phyloP scores from a whole-genome alignment of 768 basidiomycete genomes.

The Xanthoconium stramineum region DNA sequence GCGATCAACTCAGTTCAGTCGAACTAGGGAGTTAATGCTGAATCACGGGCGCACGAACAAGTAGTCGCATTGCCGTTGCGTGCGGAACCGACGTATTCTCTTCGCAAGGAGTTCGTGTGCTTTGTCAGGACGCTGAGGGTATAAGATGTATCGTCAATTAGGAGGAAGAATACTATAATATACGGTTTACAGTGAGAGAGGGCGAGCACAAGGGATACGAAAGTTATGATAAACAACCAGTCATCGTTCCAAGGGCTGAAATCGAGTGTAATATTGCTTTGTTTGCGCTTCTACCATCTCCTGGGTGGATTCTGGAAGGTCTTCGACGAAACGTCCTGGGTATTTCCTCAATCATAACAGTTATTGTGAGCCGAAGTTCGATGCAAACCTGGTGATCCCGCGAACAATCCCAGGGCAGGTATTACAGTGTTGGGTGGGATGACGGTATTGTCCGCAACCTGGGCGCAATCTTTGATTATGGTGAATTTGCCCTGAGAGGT shows the following conservation, averaged over 20 bases:
- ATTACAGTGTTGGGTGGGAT: constrained; percentile 91
- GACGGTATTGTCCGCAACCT: constrained; percentile 85
- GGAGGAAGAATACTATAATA: neutral
- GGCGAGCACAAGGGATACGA: neutral
- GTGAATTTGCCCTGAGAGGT: constrained; percentile 82
- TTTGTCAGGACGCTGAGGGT: neutral
- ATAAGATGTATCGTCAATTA: neutral
- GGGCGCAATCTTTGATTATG: constrained; percentile 94
- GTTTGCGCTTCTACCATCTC: constrained; percentile 85
- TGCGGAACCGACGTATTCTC: neutral
- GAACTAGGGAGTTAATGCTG: neutral
- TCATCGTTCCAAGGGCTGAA: constrained; percentile 57
- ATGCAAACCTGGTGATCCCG: constrained; percentile 81
- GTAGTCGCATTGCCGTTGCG: neutral
- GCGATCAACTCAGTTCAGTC: neutral
- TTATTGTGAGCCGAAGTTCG: neutral
- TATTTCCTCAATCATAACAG: constrained; percentile 2
- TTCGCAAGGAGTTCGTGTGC: neutral
- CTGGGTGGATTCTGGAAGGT: constrained; percentile 91
- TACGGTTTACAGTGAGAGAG: constrained; percentile 5
- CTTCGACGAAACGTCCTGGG: constrained; percentile 74
- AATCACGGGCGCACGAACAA: neutral
- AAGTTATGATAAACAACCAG: neutral
- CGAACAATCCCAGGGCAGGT: constrained; percentile 80
- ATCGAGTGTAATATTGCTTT: constrained; percentile 82